Conservation (phyloP, 495 filamentous ascomycete species). For the Neurospora africana region DNA sequence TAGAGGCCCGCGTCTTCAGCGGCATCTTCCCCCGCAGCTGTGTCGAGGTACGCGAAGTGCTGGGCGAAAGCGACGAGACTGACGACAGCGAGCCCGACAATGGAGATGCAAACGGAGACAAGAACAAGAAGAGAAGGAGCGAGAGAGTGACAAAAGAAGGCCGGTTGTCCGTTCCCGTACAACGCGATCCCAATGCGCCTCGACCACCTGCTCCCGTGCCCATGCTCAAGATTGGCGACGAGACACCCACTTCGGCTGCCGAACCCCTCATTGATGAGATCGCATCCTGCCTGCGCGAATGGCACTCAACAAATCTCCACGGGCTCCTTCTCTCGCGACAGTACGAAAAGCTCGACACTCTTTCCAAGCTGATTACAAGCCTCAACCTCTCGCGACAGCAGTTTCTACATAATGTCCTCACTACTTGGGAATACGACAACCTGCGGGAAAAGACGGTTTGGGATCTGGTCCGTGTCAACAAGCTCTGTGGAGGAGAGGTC, state of each 20-base stretch:
- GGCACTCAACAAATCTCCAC: conserved; percentile 95
- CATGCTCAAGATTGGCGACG: conserved; percentile 94
- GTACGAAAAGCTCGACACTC: conserved; percentile 70
- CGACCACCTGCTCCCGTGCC: conserved; percentile 88
- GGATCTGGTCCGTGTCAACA: conserved; percentile 89
- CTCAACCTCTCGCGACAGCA: conserved; percentile 78
- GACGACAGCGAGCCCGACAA: conserved; percentile 32
- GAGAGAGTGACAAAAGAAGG: conserved; percentile 17
- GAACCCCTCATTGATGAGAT: conserved; percentile 97
- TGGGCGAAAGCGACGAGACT: conserved; percentile 48
- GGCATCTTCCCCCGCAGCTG: conserved; percentile 93
- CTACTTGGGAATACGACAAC: conserved; percentile 61
- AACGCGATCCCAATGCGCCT: conserved; percentile 49
- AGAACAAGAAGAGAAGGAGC: conserved; percentile 16
- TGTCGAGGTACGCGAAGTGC: conserved; percentile 67
- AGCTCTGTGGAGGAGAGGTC: conserved; percentile 79
- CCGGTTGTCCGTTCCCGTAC: conserved; percentile 24
- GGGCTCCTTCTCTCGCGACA: conserved; percentile 76
- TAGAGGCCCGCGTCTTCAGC: conserved; percentile 91
- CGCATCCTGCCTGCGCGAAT: conserved; percentile 89
- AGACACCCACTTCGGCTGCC: conserved; percentile 75
- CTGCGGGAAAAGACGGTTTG: conserved; percentile 83
- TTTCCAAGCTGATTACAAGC: conserved; percentile 65
- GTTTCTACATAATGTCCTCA: conserved; percentile 87
- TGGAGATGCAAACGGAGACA: conserved; percentile 14